These are phyloP conservation scores for Cladosporium austrohemisphaericum DNA, from an alignment of 2,329 filamentous ascomycete genomes.

Conservation along the genomic window DNA sequence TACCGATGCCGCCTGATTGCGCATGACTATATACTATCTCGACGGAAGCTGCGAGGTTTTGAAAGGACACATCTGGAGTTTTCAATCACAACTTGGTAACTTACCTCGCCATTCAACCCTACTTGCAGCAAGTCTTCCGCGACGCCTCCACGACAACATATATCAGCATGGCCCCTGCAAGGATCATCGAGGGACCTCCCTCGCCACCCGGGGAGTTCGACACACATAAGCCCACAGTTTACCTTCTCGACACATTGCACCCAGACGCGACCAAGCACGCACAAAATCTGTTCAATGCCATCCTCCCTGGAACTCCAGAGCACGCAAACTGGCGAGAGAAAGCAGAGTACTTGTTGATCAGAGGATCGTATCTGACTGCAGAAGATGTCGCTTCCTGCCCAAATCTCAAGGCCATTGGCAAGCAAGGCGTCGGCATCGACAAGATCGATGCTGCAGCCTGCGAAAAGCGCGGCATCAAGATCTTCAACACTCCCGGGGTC, in stretches of 20 bases:
- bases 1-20: no score
- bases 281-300: slow-evolving; percentile 38
- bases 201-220: background rate
- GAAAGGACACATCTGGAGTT: no score
- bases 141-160: background rate
- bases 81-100: no score
- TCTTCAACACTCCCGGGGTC: slow-evolving; percentile 48
- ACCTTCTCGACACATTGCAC: slow-evolving; percentile 29
- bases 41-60: no score
- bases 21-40: no score
- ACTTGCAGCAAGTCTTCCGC: no score
- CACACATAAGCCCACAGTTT: slow-evolving; percentile 18
- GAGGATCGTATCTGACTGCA: slow-evolving; percentile 29
- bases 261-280: slow-evolving; percentile 28
- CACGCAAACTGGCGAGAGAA: slow-evolving; percentile 41
- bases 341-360: slow-evolving; percentile 40
- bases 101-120: no score
- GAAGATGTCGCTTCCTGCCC: slow-evolving; percentile 25
- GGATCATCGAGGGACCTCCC: slow-evolving; percentile 4
- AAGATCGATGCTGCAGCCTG: slow-evolving; percentile 45
- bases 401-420: slow-evolving; percentile 42
- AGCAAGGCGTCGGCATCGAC: slow-evolving; percentile 48
- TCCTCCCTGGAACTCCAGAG: slow-evolving; percentile 35
- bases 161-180: slow-evolving; percentile 15
- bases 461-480: slow-evolving; percentile 37